Evolutionary conservation across 164 flowering plant species (phyloP).

Genomic region (Litsea cubeba): DNA sequence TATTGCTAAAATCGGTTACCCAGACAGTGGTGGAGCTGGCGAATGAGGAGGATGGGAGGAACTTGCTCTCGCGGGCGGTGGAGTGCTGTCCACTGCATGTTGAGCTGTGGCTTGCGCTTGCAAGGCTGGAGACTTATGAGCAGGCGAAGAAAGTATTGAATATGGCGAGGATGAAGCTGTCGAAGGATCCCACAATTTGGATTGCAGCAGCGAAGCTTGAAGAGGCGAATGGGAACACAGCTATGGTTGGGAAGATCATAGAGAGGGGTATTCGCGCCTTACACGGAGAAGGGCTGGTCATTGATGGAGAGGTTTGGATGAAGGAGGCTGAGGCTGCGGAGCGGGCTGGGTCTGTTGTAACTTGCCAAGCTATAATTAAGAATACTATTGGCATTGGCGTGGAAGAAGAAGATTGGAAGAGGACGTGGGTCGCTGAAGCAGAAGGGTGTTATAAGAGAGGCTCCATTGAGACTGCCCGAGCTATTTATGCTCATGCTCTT

Average conservation of each 20-base stretch:
- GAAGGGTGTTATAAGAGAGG: conserved; percentile 92
- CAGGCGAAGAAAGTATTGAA: conserved; percentile 78
- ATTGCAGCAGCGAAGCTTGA: conserved; percentile 92
- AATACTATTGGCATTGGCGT: conserved; percentile 83
- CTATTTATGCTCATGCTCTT: conserved; percentile 88
- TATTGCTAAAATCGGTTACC: too few relatives aligned
- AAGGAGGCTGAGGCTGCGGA: conserved; percentile 96
- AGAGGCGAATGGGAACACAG: conserved; percentile 82
- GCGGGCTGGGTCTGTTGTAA: conserved; percentile 75
- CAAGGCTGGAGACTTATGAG: conserved; percentile 79
- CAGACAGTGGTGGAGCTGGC: conserved; percentile 62
- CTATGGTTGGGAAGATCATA: conserved; percentile 76
- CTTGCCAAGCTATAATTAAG: conserved; percentile 77
- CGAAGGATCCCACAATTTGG: conserved; percentile 90
- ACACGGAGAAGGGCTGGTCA: conserved; percentile 69
- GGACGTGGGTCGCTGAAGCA: conserved; percentile 98
- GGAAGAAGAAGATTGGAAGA: conserved; percentile 88
- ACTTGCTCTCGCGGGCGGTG: conserved; percentile 81
- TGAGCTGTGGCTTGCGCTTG: conserved; percentile 95
- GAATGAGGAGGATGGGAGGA: conserved; percentile 80
- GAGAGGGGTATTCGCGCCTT: conserved; percentile 75
- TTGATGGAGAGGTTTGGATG: conserved; percentile 90
- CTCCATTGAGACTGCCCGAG: conserved; percentile 89
- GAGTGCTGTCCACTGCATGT: conserved; percentile 91
- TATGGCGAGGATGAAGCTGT: conserved; percentile 67